These are phyloP conservation scores for Lichtheimia hyalospora DNA, from an alignment of 371 early-diverging fungal species.

Conservation along the genomic window DNA sequence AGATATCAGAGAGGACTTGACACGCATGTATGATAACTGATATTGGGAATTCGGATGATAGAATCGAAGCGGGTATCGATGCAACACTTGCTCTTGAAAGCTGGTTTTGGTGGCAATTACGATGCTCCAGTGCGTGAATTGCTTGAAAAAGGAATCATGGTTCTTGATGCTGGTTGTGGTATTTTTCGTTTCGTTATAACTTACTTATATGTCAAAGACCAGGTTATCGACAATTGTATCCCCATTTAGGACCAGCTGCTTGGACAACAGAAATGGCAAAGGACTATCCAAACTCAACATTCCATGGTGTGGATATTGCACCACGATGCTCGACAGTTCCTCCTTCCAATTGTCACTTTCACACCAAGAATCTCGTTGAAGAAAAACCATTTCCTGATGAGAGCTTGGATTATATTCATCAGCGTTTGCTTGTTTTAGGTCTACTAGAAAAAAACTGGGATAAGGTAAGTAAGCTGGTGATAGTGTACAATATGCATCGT, in stretches of 20 bases:
- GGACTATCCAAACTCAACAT: conserved; percentile 18
- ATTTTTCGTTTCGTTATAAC: background rate
- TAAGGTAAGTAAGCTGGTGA: conserved; percentile 19
- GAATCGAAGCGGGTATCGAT: background rate
- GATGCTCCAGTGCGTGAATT: conserved; percentile 9
- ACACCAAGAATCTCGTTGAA: conserved; percentile 51
- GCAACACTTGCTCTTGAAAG: background rate
- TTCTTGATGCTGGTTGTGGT: conserved; percentile 23
- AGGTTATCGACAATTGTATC: conserved; percentile 9
- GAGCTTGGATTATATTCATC: conserved; percentile 56
- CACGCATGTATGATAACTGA: background rate
- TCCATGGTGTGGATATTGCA: conserved; percentile 19
- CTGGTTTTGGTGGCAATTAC: background rate
- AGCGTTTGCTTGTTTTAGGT: conserved; percentile 39
- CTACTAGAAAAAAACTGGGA: conserved; percentile 30
- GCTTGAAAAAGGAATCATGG: conserved; percentile 16
- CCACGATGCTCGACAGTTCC: conserved; percentile 14
- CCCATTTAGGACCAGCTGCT: conserved; percentile 40
- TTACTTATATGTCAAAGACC: background rate
- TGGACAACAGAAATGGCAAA: conserved; percentile 23
- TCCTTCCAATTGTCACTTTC: conserved; percentile 41
- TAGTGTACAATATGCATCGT: background rate
- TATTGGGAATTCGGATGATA: too few relatives aligned
- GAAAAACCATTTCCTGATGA: conserved; percentile 52
- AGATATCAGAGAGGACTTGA: background rate